Base-by-base conservation (phyloP, 2,329 filamentous ascomycete species). In the Phialophora expanda region DNA sequence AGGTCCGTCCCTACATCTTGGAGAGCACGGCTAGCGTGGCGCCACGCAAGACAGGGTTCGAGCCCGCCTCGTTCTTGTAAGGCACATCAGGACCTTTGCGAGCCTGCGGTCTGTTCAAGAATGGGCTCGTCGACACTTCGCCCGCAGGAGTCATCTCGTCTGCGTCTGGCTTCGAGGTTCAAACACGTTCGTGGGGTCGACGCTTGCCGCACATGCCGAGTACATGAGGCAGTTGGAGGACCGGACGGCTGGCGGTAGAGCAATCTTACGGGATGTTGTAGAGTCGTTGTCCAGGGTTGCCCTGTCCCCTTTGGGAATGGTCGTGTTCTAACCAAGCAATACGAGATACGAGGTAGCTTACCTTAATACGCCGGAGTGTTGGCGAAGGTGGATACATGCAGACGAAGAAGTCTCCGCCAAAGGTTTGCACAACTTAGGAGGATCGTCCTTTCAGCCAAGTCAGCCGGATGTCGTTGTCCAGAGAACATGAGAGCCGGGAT, bases 21-120 rank as follows among this genome's bases (percentile, higher is more conserved):
- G 86, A 85, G 50, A 85, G 86, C 59, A 89, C 80, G 30, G 86
- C 82, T 56, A 96, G 80, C 7, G 87, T 77, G 34, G 84, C 77
- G 4, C 92, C 92, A 62, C 88, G 84, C 69, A 96, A 80, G 1
- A 87, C 83, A 0, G 92, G 91, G 74, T 94, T 93, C 48, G 85
- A 82, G 68, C 87, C 84, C 34, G 82, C 76, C n/a, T 78, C 75
- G 68, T 82, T 80, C 26, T 79, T 75, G 68, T 84, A 85, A 4
- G 79, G 78, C n/a, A 78, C 75, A 0, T 72, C 61, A 1, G 80
- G 80, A 2, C 78, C 79, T 71, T 80, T 71, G 6, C 74, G 75
- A 11, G 78, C 70, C 53, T 73, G 73, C 6, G 80, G 80, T 61
- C 79, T 78, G 62, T 79, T 74, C 60, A 59, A 53, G 58, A 61